phyloP scores from a whole-genome alignment of 805 yeast species.

The Hanseniaspora opuntiae region DNA sequence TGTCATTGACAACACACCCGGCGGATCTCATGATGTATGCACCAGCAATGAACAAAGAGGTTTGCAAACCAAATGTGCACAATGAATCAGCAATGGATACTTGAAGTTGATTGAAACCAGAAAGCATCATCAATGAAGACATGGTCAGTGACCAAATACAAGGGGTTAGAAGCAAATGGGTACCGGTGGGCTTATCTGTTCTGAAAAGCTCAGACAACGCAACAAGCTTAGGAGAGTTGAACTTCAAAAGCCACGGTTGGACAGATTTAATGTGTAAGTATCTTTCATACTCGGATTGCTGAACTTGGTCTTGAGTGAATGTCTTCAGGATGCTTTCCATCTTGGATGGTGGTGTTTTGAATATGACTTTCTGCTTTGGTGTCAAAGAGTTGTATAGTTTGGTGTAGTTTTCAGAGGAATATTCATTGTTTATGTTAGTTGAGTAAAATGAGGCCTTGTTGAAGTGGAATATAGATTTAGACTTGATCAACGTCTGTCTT shows the following conservation, averaged over 20 bases:
- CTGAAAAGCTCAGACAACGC: constrained; percentile 91
- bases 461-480: not conserved
- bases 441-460: not conserved
- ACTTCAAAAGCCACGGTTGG: constrained; percentile 24
- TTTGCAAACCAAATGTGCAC: not conserved
- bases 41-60: constrained; percentile 59
- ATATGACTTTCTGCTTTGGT: not conserved
- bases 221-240: constrained; percentile 58
- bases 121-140: constrained; percentile 66
- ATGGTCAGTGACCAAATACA: constrained; percentile 85
- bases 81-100: not conserved
- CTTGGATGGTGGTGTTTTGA: constrained; percentile 10
- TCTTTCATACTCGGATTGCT: constrained; percentile 38
- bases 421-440: not conserved
- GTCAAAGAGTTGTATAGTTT: not conserved
- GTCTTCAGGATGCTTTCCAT: constrained; percentile 1
- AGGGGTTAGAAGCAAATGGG: constrained; percentile 69
- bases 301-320: constrained; percentile 22
- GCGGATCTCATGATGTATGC: constrained; percentile 91
- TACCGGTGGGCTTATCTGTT: constrained; percentile 91
- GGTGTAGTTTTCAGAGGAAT: constrained; percentile 1
- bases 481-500: not conserved
- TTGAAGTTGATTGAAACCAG: constrained; percentile 15
- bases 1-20: constrained; percentile 90
- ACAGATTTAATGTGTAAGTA: not conserved